phyloP scores from a whole-genome alignment of 1,284 basidiomycete species.

The Fomes fomentarius region DNA sequence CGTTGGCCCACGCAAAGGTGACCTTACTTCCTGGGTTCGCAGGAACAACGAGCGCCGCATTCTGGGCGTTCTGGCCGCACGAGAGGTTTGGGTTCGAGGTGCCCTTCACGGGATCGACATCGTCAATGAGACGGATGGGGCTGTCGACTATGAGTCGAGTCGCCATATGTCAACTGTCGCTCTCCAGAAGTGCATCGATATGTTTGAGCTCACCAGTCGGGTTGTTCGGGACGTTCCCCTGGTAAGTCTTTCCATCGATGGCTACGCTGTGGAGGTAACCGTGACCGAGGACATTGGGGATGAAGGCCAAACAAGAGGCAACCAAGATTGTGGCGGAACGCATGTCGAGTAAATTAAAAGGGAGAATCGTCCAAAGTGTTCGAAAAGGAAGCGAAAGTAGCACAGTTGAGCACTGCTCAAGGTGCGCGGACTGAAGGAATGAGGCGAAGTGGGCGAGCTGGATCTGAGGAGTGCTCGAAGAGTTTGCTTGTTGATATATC shows the following conservation, averaged over 20 bases:
- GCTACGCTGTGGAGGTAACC: conserved; percentile 25
- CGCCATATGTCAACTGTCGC: no score
- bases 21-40: conserved; percentile 68
- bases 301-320: conserved; percentile 12
- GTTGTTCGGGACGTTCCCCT: conserved; percentile 34
- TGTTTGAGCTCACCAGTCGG: conserved; percentile 24
- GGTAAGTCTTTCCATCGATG: conserved; percentile 27
- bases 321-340: conserved; percentile 17
- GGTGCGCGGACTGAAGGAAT: neutral
- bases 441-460: neutral
- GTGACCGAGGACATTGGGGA: conserved; percentile 22
- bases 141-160: conserved; percentile 31
- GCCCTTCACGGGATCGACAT: conserved; percentile 64
- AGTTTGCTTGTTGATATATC: neutral
- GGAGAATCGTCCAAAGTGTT: neutral
- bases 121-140: conserved; percentile 62
- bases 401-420: no score
- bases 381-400: no score
- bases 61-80: conserved; percentile 61
- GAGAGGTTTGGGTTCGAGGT: conserved; percentile 58
- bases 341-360: conserved; percentile 1
- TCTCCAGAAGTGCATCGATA: neutral
- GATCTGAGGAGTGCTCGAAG: neutral
- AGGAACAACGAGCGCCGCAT: conserved; percentile 53
- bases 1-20: conserved; percentile 62